Base-by-base conservation (phyloP, 805 yeast species). In the Monosporozyma solicola region DNA sequence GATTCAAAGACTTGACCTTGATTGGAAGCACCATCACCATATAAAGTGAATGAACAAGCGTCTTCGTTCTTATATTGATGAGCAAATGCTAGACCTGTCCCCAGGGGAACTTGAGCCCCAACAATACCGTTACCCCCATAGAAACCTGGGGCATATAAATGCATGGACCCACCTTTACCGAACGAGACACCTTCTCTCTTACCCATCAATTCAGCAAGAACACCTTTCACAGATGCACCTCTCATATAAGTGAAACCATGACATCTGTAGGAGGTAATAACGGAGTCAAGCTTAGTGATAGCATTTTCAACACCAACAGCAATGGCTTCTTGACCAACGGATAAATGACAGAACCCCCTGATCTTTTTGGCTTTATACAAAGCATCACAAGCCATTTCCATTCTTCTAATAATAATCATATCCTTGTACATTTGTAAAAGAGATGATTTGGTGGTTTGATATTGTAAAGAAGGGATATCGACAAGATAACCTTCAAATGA, bases 81-180 rank as follows among this genome's bases (percentile, higher is more conserved):
- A 60, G 98, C 96, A 74, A 91, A 94, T n/a, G 97, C 95, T 61
- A 94, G 79, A 65, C 99, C 99, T 53, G 97, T 89, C 70, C 99
- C 99, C 64, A 94, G 80, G 59, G 99, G 96, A 54, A 94, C 97
- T 77, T 94, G 99, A 51, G 98, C 99, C 71, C 99, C 99, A 53
- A 94, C 99, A 72, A 94, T 94, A 79, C 99, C 99, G 76, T 94
- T 94, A 75, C 99, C 99, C 72, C 99, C 99, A 74, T 85, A 94
- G 80, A 94, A 94, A 57, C 95, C 95, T 48, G 85, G 84, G 49
- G 95, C 87, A 72, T 84, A 94, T 91, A 94, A 87, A 78, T 94
- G 99, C 99, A 94, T 94, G 60, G 99, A 94, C 65, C 99, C 99
- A 78, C 99, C 99, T 76, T 94, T 94, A 77, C 99, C 99, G 75